Evolutionary conservation across 169 alveolate species (phyloP).

Genomic region (Toxoplasma gondii): DNA sequence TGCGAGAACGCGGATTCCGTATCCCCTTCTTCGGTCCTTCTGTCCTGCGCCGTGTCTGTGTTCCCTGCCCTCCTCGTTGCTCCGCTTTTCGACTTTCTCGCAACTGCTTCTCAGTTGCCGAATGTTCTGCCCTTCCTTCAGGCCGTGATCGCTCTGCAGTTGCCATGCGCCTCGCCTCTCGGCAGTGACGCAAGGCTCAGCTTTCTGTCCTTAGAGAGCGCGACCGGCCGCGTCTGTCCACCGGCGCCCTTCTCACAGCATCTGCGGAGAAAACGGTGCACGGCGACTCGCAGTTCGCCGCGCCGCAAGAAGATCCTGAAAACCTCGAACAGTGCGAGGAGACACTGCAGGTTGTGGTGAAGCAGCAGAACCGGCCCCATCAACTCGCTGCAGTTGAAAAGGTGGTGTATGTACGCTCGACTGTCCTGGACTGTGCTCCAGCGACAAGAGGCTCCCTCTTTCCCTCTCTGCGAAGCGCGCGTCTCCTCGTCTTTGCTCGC

Average conservation of each 20-base stretch:
- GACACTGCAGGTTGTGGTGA: conserved; percentile 25
- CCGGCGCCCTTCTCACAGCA: not conserved
- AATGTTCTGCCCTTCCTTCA: too few relatives aligned
- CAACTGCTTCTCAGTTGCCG: too few relatives aligned
- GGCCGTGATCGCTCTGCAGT: too few relatives aligned
- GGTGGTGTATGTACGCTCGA: conserved; percentile 27
- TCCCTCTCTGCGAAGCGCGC: not conserved
- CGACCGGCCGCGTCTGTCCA: too few relatives aligned
- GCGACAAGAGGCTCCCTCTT: not conserved
- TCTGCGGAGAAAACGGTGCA: not conserved
- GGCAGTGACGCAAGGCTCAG: too few relatives aligned
- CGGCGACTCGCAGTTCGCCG: not conserved
- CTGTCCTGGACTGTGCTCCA: not conserved
- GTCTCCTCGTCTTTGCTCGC: not conserved
- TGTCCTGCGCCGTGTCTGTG: too few relatives aligned
- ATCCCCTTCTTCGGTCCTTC: too few relatives aligned
- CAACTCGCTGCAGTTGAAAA: not conserved
- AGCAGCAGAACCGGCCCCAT: conserved; percentile 6
- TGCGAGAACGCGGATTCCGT: too few relatives aligned
- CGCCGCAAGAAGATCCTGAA: not conserved
- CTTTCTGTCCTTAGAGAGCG: too few relatives aligned
- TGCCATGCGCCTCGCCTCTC: too few relatives aligned
- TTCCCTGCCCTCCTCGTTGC: too few relatives aligned
- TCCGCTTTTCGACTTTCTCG: too few relatives aligned
- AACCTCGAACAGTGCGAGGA: not conserved